Evolutionary conservation across 2,329 filamentous ascomycete genomes (phyloP).

Genomic region (Ophiostoma ulmi): DNA sequence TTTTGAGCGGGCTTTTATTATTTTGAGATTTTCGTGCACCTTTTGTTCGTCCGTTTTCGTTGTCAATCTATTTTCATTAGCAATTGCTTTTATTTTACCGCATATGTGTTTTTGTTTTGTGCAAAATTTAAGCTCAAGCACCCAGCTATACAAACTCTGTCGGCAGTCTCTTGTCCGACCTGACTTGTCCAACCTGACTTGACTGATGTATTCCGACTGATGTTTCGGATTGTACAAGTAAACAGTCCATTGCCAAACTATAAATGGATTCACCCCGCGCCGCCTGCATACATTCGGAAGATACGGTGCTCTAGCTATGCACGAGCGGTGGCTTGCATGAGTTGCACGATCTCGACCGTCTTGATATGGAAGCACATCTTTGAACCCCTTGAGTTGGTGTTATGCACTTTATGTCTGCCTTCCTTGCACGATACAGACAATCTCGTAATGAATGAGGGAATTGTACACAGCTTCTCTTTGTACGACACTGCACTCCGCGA

Average conservation of each 20-base stretch:
- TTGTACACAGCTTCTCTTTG: neutral
- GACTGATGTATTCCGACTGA: neutral
- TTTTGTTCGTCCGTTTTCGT: neutral
- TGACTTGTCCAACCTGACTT: neutral
- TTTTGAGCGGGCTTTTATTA: neutral
- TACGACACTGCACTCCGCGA: neutral
- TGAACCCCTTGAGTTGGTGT: neutral
- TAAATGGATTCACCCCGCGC: slow-evolving; percentile 16
- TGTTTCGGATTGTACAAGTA: neutral
- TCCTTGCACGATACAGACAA: neutral
- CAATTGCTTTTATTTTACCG: neutral
- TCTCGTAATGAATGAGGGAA: neutral
- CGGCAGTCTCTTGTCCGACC: neutral
- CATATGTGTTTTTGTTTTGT: neutral
- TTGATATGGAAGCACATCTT: neutral
- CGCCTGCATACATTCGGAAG: slow-evolving; percentile 17
- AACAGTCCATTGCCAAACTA: neutral
- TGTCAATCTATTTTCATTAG: neutral
- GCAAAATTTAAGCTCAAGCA: neutral
- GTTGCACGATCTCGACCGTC: neutral
- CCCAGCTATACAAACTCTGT: neutral
- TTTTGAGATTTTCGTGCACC: neutral
- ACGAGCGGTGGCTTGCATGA: slow-evolving; percentile 3
- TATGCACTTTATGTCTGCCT: neutral
- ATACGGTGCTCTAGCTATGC: slow-evolving; percentile 16